phyloP scores from a whole-genome alignment of 495 filamentous ascomycete species.

The Stereocaulon alpinum region DNA sequence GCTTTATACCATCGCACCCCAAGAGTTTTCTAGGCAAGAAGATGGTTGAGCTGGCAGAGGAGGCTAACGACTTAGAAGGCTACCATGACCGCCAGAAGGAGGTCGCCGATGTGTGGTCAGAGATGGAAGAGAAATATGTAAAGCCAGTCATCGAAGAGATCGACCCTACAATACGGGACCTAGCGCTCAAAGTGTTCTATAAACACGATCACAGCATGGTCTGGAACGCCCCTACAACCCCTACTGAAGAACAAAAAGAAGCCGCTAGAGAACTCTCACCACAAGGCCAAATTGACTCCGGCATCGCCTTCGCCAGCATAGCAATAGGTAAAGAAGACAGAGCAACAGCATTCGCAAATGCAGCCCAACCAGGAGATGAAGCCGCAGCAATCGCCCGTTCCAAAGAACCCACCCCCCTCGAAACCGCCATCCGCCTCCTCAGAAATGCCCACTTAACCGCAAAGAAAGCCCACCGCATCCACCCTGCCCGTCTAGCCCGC shows the following conservation, averaged over 20 bases:
- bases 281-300: background rate
- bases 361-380: background rate
- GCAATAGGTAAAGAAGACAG: background rate
- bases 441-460: conserved; percentile 67
- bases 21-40: conserved; percentile 72
- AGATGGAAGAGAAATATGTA: conserved; percentile 64
- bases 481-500: conserved; percentile 53
- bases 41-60: conserved; percentile 58
- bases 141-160: conserved; percentile 56
- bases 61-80: conserved; percentile 56
- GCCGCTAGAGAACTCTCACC: background rate
- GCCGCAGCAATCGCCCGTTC: conserved; percentile 1
- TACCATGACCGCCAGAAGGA: conserved; percentile 62
- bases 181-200: conserved; percentile 34
- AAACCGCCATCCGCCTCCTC: conserved; percentile 59
- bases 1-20: conserved; percentile 84
- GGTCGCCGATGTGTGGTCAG: conserved; percentile 68
- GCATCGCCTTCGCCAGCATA: background rate
- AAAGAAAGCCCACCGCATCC: conserved; percentile 73
- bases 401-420: conserved; percentile 28
- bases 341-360: background rate
- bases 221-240: background rate
- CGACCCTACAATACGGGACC: conserved; percentile 33
- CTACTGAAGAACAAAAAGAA: conserved; percentile 10
- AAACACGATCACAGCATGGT: conserved; percentile 28